Percentiles rank a stretch among this genome's conserved stretches.
Conservation (phyloP, 2,329 filamentous ascomycete genomes). For the Colletotrichum theobromicola region DNA sequence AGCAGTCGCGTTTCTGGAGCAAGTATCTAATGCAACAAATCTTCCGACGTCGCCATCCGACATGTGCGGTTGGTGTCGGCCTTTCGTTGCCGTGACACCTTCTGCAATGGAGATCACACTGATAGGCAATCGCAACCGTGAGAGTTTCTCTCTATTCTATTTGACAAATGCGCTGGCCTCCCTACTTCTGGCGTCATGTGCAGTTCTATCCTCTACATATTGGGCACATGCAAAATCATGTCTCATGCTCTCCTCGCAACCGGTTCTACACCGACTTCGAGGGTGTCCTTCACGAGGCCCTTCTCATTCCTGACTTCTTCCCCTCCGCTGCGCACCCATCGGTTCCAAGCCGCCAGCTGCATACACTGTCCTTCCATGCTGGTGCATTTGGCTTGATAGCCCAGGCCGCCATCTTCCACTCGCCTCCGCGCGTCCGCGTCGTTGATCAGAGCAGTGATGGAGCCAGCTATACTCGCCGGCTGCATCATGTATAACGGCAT, state of each 20-base stretch:
- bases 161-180: neutral
- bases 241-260: constrained; percentile 11
- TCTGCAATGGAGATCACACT: neutral
- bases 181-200: neutral
- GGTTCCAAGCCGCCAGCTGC: constrained; percentile 46
- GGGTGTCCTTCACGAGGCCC: constrained; percentile 9
- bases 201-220: neutral
- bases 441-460: constrained; percentile 40
- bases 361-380: constrained; percentile 47
- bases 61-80: neutral
- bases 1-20: neutral
- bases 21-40: neutral
- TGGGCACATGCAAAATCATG: neutral
- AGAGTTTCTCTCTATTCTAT: neutral
- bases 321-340: constrained; percentile 6
- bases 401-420: constrained; percentile 45
- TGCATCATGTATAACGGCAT: constrained; percentile 43
- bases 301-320: neutral
- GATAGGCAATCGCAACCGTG: neutral
- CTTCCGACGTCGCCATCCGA: neutral
- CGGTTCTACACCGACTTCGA: constrained; percentile 16
- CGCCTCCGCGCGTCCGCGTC: constrained; percentile 40
- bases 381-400: constrained; percentile 40
- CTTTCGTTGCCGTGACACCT: neutral
- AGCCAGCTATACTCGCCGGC: constrained; percentile 41